phyloP scores from a whole-genome alignment of 1,284 basidiomycete genomes.

The Ganoderma boninense region DNA sequence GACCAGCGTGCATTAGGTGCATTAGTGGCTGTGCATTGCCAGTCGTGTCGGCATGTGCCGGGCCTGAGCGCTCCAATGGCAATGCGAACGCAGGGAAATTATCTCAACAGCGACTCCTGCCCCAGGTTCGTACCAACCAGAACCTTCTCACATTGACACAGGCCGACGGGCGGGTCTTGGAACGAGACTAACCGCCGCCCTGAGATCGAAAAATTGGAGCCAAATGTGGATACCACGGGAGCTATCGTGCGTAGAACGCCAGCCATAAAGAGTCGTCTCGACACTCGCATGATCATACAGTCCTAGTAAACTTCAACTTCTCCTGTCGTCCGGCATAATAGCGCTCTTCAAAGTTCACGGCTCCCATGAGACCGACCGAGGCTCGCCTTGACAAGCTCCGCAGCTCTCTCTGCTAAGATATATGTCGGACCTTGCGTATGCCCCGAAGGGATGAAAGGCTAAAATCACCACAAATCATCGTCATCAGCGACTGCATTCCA shows the following conservation, averaged over 20 bases:
- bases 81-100: no score
- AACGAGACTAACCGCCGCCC: no score
- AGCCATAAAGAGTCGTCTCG: neutral
- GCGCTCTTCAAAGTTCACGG: neutral
- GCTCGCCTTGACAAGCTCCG: neutral
- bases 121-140: no score
- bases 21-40: no score
- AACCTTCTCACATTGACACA: no score
- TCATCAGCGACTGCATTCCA: neutral
- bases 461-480: neutral
- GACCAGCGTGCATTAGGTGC: no score
- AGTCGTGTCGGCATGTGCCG: no score
- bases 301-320: neutral
- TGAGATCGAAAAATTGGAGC: no score
- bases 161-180: no score
- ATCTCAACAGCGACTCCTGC: no score
- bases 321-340: neutral
- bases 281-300: neutral
- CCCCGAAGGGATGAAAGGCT: conserved; percentile 9
- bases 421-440: conserved; percentile 9
- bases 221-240: no score
- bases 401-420: conserved; percentile 4
- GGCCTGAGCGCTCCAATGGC: no score
- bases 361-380: neutral
- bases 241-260: neutral